Conservation (phyloP, 305 asterid genomes). For the Fraxinus sp. region DNA sequence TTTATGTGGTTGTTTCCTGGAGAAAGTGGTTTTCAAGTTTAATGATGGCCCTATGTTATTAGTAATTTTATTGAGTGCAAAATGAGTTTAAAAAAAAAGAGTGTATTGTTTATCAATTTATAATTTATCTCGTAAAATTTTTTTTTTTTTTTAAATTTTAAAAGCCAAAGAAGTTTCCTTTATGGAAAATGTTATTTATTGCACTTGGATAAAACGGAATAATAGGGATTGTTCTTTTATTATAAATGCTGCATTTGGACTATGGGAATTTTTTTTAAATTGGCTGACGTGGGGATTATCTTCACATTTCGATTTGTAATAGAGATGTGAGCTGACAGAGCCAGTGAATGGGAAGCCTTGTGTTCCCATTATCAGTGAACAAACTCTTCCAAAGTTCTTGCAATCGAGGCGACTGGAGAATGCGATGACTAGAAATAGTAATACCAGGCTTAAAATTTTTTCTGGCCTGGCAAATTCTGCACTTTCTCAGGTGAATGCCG, state of each 20-base stretch:
- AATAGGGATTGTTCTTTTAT: background rate
- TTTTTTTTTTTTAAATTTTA: background rate
- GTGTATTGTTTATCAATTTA: background rate
- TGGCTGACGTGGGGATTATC: background rate
- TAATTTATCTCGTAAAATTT: background rate
- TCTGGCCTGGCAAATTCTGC: slow-evolving; percentile 65
- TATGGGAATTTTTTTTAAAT: background rate
- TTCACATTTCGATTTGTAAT: slow-evolving; percentile 18
- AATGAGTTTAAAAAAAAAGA: background rate
- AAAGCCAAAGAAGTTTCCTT: background rate
- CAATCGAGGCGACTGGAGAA: slow-evolving; percentile 56
- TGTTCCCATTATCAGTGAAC: slow-evolving; percentile 68
- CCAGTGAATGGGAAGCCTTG: slow-evolving; percentile 68
- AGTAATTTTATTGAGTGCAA: background rate
- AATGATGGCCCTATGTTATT: background rate
- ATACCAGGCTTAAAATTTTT: slow-evolving; percentile 60
- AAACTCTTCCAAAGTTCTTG: slow-evolving; percentile 51
- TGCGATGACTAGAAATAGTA: slow-evolving; percentile 35
- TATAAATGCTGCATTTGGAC: background rate
- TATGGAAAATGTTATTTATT: background rate
- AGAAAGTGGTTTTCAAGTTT: background rate
- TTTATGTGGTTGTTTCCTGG: background rate
- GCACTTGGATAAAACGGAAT: background rate
- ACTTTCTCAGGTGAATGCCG: slow-evolving; percentile 63
- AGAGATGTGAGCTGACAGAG: slow-evolving; percentile 66